phyloP scores from a whole-genome alignment of 257 asterid genomes.

The Jacaranda mimosifolia region DNA sequence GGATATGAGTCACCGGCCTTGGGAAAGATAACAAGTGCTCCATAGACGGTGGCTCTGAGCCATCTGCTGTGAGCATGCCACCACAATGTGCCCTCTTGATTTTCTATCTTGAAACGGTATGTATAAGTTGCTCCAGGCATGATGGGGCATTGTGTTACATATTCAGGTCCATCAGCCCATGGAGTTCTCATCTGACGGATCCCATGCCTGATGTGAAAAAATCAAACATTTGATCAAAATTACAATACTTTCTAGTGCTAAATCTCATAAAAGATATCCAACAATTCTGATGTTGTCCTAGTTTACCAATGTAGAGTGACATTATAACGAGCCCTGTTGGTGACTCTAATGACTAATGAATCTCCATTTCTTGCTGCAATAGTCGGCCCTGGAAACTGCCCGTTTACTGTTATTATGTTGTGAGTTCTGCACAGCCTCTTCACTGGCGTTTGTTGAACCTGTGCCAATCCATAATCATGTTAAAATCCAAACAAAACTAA shows the following conservation, averaged over 20 bases:
- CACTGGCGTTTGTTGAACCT: conserved; percentile 62
- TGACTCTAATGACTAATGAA: conserved; percentile 55
- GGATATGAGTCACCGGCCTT: conserved; percentile 62
- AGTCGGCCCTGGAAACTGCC: conserved; percentile 83
- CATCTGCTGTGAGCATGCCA: conserved; percentile 86
- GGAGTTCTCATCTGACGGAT: conserved; percentile 73
- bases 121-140: conserved; percentile 68
- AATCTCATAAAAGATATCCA: not conserved
- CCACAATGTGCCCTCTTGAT: conserved; percentile 84
- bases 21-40: conserved; percentile 69
- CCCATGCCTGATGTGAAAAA: conserved; percentile 60
- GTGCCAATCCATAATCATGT: not conserved
- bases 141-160: conserved; percentile 76
- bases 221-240: not conserved
- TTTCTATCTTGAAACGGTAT: conserved; percentile 61
- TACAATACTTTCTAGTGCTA: too few relatives aligned
- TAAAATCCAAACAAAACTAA: not conserved
- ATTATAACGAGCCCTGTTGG: conserved; percentile 62
- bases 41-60: conserved; percentile 80
- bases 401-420: conserved; percentile 65
- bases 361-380: conserved; percentile 64
- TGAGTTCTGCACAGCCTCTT: conserved; percentile 63
- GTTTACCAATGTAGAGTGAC: conserved; percentile 73
- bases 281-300: not conserved
- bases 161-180: conserved; percentile 88